Evolutionary conservation across 176 grass and related monocot genomes (phyloP).

Genomic region (Elymus sibiricus): DNA sequence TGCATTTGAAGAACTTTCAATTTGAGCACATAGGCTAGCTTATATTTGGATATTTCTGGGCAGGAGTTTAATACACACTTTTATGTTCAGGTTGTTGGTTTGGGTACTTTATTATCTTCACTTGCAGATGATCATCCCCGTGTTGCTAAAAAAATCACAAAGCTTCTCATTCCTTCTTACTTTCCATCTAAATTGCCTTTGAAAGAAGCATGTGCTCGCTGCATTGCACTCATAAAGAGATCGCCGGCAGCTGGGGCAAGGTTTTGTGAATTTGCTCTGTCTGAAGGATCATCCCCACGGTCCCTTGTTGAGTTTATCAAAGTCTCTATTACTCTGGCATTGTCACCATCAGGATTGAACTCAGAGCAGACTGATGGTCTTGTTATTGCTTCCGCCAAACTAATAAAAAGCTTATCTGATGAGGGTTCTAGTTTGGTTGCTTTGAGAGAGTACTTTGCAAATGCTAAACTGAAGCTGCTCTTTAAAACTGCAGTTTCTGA

Average conservation of each 20-base stretch:
- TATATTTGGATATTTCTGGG: not conserved
- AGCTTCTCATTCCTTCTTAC: constrained; percentile 79
- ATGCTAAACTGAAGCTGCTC: constrained; percentile 56
- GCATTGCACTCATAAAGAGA: constrained; percentile 77
- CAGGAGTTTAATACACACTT: constrained; percentile 15
- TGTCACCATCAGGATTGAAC: constrained; percentile 58
- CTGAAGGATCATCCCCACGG: constrained; percentile 70
- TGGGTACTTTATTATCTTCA: constrained; percentile 64
- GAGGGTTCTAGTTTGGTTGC: constrained; percentile 44
- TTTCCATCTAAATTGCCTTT: constrained; percentile 73
- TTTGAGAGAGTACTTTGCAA: constrained; percentile 61
- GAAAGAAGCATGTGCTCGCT: constrained; percentile 71
- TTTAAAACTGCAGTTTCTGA: constrained; percentile 64
- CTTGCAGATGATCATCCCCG: constrained; percentile 79
- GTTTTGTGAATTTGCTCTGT: constrained; percentile 89
- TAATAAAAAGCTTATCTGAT: constrained; percentile 60
- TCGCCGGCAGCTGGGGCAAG: constrained; percentile 75
- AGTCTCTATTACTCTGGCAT: constrained; percentile 51
- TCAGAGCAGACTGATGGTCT: constrained; percentile 75
- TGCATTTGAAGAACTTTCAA: constrained; percentile 2
- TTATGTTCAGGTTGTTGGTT: constrained; percentile 60
- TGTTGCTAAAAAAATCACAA: constrained; percentile 92
- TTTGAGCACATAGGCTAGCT: not conserved
- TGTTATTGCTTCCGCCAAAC: constrained; percentile 64
- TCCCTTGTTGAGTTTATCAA: constrained; percentile 63